Evolutionary conservation across 129 eudicot species (phyloP).

Genomic region (Helichrysum umbraculigerum): DNA sequence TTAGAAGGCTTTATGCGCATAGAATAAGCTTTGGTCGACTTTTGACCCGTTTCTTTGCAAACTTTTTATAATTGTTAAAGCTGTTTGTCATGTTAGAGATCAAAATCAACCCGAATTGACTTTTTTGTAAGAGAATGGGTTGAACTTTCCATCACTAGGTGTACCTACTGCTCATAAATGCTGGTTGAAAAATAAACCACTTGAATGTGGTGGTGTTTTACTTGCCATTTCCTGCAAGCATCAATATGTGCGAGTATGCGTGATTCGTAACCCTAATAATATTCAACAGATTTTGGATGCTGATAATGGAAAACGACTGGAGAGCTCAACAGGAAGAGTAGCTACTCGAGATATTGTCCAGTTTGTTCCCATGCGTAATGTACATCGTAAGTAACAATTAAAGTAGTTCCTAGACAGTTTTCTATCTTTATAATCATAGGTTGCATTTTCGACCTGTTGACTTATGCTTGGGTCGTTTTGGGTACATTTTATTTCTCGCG

Average conservation of each 20-base stretch:
- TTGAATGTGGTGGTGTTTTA: background rate
- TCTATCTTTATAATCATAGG: background rate
- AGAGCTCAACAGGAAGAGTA: conserved; percentile 85
- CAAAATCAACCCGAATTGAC: background rate
- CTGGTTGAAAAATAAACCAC: background rate
- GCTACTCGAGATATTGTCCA: conserved; percentile 97
- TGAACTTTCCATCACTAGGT: background rate
- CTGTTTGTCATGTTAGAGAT: background rate
- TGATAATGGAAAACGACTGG: conserved; percentile 72
- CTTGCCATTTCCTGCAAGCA: background rate
- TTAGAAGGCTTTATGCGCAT: background rate
- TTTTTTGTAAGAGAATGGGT: background rate
- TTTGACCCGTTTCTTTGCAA: background rate
- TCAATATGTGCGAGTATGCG: conserved; percentile 9
- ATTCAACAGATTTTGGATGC: conserved; percentile 81
- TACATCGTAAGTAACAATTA: conserved; percentile 52
- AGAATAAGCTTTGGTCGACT: background rate
- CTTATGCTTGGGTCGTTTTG: background rate
- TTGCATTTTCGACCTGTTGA: background rate
- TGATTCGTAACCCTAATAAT: background rate
- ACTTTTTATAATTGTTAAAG: background rate
- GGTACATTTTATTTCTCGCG: background rate
- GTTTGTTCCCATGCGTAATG: conserved; percentile 90
- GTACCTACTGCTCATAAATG: background rate
- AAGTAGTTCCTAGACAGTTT: background rate